phyloP scores from a whole-genome alignment of 768 basidiomycete species.

The Tubosaeta sp. region DNA sequence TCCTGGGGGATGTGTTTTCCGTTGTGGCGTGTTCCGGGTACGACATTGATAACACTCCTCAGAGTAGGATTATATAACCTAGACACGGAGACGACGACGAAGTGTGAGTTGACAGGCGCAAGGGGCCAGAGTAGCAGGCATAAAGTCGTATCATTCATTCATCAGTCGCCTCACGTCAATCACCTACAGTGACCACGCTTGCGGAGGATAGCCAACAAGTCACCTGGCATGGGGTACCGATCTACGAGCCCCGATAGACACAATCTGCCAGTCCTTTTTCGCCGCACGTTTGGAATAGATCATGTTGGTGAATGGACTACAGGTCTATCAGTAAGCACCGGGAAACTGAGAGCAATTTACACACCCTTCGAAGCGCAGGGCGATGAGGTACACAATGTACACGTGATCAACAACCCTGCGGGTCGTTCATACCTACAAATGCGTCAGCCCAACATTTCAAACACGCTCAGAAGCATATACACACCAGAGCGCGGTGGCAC shows the following conservation, averaged over 20 bases:
- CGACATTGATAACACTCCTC: no score
- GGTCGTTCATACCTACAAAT: conserved; percentile 79
- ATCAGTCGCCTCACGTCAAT: not conserved
- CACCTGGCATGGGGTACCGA: not conserved
- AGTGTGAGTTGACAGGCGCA: no score
- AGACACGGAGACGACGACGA: no score
- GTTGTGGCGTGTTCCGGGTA: no score
- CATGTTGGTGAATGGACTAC: conserved; percentile 76
- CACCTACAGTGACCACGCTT: not conserved
- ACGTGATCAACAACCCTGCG: conserved; percentile 83
- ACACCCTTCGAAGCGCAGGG: conserved; percentile 87
- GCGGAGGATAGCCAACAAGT: not conserved
- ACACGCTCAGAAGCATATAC: conserved; percentile 19
- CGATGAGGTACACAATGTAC: conserved; percentile 78
- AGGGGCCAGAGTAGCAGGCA: not conserved
- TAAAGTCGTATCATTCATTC: not conserved
- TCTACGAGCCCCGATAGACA: not conserved
- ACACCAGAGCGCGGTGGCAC: conserved; percentile 82
- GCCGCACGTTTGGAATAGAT: conserved; percentile 58
- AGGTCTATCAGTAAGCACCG: not conserved
- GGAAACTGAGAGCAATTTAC: conserved; percentile 24
- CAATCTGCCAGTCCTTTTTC: conserved; percentile 17
- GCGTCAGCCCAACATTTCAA: not conserved
- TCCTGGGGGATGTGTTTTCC: no score
- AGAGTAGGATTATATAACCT: no score